Base-by-base conservation (phyloP, 192 early-diverging fungal species). In the Cetraspora pellucida region DNA sequence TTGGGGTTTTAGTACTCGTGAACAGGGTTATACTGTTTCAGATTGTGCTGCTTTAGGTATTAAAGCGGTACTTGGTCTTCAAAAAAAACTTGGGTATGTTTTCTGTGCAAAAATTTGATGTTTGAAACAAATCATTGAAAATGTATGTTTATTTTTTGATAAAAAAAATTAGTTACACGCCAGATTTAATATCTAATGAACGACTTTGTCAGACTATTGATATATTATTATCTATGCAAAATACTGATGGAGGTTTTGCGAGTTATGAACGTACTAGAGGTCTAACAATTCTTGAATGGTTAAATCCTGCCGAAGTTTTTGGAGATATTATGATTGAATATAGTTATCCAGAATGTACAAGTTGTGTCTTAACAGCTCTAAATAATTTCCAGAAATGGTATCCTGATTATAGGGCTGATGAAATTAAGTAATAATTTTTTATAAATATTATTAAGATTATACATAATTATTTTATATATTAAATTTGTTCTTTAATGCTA, bases 241-340 rank as follows among this genome's bases (percentile, higher is more conserved):
- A 97, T 87, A 58, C 74, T 37, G 93, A 91, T 80, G 94, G 94
- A 21, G 97, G 97, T 8, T 97, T 99, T 81, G 95, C 95, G 2
- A 91, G 89, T 55, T 99, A 99, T 82, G 97, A 99, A 81, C 81
- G 79, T 11, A 89, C 92, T 58, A 90, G 96, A 63, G 94, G 94
- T 5, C 90, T 93, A 10, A 73, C 83, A 78, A 82, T 91, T 82
- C 81, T 99, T 64, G 97, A 99, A 80, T 83, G 78, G 60, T 83
- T 99, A 73, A 99, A 99, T 80, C 95, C 97, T 16, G 94, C 97
- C 23, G 95, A 98, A 85, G 95, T 99, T 19, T 99, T 99, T 92
- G 95, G 94, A 44, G 93, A 93, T 74, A 96, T 97, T 74, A 98
- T 98, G 96, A 90, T 95, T 58, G 96, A 97, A 83, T 99, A 99